Evolutionary conservation across 106 monocot genomes (phyloP).

Genomic region (Acorus gramineus): DNA sequence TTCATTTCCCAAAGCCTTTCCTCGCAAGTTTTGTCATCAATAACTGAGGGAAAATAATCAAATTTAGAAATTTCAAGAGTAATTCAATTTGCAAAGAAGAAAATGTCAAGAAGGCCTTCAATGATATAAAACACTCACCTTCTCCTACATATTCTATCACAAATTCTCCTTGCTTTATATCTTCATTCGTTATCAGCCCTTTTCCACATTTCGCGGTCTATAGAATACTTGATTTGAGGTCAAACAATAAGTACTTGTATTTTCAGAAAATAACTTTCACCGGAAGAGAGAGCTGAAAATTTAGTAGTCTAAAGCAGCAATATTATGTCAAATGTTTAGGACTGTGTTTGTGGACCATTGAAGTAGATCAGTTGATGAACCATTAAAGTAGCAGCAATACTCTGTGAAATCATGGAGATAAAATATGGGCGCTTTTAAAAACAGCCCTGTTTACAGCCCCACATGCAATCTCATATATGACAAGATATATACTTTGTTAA

Average conservation of each 20-base stretch:
- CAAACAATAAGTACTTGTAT: conserved; percentile 1
- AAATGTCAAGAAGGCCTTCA: background rate
- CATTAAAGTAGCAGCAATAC: no score
- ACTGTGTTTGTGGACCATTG: no score
- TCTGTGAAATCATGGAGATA: no score
- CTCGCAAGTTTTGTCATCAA: conserved; percentile 98
- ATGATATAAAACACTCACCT: conserved; percentile 33
- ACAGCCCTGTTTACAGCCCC: no score
- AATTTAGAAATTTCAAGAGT: background rate
- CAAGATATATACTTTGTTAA: no score
- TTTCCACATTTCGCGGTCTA: conserved; percentile 92
- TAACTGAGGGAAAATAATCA: conserved; percentile 31
- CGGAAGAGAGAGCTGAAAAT: background rate
- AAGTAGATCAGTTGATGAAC: no score
- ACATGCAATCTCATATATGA: no score
- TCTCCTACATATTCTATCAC: conserved; percentile 96
- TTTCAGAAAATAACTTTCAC: background rate
- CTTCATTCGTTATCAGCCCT: conserved; percentile 74
- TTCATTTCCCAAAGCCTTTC: conserved; percentile 98
- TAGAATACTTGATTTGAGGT: conserved; percentile 12
- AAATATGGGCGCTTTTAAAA: no score
- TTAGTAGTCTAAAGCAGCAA: no score
- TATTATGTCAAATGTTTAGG: no score
- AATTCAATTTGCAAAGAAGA: background rate
- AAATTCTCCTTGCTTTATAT: conserved; percentile 89